These are phyloP conservation scores for Hygrophorus russula DNA, from an alignment of 768 basidiomycete species.

Conservation along the genomic window DNA sequence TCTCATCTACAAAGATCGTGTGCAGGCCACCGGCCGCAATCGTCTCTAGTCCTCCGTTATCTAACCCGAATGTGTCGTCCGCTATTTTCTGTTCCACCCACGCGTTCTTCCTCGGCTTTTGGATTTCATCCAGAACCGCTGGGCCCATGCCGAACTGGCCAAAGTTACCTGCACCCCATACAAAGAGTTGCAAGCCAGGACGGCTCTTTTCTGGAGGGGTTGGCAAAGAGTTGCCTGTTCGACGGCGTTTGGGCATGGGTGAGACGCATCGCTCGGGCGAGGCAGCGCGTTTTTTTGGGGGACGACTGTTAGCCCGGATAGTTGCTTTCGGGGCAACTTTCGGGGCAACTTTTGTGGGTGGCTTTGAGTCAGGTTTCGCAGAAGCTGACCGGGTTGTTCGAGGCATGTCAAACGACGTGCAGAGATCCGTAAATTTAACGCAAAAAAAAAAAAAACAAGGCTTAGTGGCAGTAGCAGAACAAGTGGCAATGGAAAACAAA, in stretches of 20 bases:
- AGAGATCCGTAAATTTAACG: too few relatives aligned
- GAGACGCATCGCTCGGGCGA: constrained; percentile 33
- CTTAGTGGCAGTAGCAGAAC: too few relatives aligned
- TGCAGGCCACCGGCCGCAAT: constrained; percentile 84
- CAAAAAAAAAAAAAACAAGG: too few relatives aligned
- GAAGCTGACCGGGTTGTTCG: constrained; percentile 42
- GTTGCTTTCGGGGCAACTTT: constrained; percentile 20
- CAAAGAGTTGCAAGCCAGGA: constrained; percentile 67
- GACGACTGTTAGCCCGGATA: constrained; percentile 21
- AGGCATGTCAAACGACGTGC: too few relatives aligned
- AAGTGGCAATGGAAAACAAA: too few relatives aligned
- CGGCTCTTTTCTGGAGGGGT: constrained; percentile 40
- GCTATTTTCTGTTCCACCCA: constrained; percentile 73
- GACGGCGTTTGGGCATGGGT: constrained; percentile 39
- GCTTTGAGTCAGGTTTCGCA: constrained; percentile 28
- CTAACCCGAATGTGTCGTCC: constrained; percentile 58
- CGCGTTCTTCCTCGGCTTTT: constrained; percentile 63
- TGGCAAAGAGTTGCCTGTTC: constrained; percentile 52
- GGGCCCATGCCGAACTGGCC: constrained; percentile 93
- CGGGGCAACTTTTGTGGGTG: constrained; percentile 22
- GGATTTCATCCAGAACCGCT: constrained; percentile 56
- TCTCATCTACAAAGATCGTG: constrained; percentile 79
- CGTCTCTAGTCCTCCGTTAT: constrained; percentile 70
- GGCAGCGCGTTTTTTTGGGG: constrained; percentile 37
- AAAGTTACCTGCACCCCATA: constrained; percentile 89